Base-by-base conservation (phyloP, 768 basidiomycete genomes). In the Tricholoma hemisulphureum region DNA sequence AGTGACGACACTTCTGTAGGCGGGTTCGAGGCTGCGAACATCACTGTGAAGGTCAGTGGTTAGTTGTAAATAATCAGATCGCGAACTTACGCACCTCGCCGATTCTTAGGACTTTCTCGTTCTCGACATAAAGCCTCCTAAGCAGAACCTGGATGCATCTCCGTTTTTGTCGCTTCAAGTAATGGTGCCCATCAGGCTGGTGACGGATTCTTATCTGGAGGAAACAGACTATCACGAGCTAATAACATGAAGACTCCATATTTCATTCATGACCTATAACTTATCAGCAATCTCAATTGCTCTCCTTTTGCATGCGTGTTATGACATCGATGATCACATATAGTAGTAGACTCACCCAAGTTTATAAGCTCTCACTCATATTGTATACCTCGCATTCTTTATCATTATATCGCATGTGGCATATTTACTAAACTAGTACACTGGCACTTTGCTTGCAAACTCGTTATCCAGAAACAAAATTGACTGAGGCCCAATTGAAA, bases 31-130 rank as follows among this genome's bases (percentile, higher is more conserved):
- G 75, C 78, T 1, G 76, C 68, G 11, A 74, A 76, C 39, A 67
- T 85, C 3, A 59, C 70, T 14, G 74, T 80, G 43, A 77, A 77
- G 67, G 80, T 78, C 55, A 63, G 72, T 65, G 13, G 9, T 48
- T 16, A 28, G 26, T 13, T 29, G 16, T 14, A 8, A 2, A 28
- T 28, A n/a, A 1, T 16, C 9, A n/a, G 23, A 29, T 18, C 13
- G 28, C n/a, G 9, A 18, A 29, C 20, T 29, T 2, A 49, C 6
- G 2, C 10, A 4, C 16, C 18, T 29, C 11, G 11, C n/a, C n/a
- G 10, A 28, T 49, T 10, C 35, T 46, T 60, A 88, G 87, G 86
- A 89, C 63, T 87, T 79, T 56, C 75, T 89, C 23, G 73, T 77
- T 16, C 65, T 86, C 21, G 72, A 76, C 3, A 65, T 87, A 13